These are phyloP conservation scores for Tetradesmus obliquus DNA, from an alignment of 139 green algal species.

Conservation along the genomic window DNA sequence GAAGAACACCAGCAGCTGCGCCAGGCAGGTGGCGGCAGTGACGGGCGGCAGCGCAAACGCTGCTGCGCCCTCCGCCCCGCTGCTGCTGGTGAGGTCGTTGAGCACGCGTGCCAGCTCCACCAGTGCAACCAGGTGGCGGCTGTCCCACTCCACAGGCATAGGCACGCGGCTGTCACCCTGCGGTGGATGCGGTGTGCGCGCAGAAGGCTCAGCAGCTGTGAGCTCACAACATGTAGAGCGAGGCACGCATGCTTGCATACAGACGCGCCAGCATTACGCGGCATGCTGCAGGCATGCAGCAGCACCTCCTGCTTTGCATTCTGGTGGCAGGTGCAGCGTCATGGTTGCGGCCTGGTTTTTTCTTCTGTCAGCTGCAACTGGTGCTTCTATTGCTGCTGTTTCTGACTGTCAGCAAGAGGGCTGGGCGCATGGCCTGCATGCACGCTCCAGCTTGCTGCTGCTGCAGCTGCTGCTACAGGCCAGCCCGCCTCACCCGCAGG, in stretches of 20 bases:
- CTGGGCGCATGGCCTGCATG: not conserved
- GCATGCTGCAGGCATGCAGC: not conserved
- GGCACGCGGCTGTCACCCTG: slow-evolving; percentile 25
- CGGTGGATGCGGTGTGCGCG: not conserved
- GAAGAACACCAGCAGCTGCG: slow-evolving; percentile 39
- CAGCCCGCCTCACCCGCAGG: not conserved
- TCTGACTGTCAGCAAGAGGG: no score
- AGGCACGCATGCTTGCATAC: not conserved
- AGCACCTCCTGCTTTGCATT: not conserved
- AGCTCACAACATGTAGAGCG: not conserved
- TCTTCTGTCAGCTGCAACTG: no score
- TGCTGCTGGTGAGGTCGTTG: slow-evolving; percentile 24
- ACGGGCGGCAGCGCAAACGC: slow-evolving; percentile 31
- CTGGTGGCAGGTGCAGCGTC: no score
- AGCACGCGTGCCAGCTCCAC: slow-evolving; percentile 24
- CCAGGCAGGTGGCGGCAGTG: not conserved
- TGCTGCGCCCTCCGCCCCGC: not conserved
- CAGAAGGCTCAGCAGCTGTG: not conserved
- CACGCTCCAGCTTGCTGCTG: not conserved
- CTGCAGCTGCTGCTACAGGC: not conserved
- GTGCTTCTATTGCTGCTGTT: not conserved
- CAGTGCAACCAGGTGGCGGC: slow-evolving; percentile 25
- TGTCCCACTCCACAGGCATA: slow-evolving; percentile 31
- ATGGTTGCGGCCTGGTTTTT: no score
- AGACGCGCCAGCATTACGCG: not conserved